Percentiles rank a stretch among this genome's conserved stretches.
phyloP scores from a whole-genome alignment of 2,329 filamentous ascomycete species.

The Cladosporium velox region DNA sequence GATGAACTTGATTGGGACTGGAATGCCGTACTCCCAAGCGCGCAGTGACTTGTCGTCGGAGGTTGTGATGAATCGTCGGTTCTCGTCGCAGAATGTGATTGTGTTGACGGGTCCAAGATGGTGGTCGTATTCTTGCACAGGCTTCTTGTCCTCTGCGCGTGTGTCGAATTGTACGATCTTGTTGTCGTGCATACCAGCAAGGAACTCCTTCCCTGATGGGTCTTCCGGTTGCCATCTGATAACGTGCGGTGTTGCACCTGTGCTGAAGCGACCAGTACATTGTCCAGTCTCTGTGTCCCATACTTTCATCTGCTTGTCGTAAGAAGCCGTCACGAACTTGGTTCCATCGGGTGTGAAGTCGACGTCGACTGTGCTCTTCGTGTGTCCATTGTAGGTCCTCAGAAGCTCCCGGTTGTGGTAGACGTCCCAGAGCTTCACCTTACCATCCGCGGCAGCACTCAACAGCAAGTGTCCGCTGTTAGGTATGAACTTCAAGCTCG shows the following conservation, averaged over 20 bases:
- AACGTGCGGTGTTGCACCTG: conserved; percentile 92
- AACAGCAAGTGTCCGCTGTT: conserved; percentile 82
- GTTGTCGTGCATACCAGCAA: conserved; percentile 97
- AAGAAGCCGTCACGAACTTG: conserved; percentile 87
- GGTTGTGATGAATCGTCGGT: conserved; percentile 94
- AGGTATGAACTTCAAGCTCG: conserved; percentile 87
- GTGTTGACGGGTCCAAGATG: conserved; percentile 98
- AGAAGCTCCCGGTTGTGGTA: conserved; percentile 88
- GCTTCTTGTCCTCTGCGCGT: conserved; percentile 56
- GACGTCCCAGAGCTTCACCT: conserved; percentile 91
- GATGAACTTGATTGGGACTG: conserved; percentile 97
- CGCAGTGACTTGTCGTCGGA: conserved; percentile 95
- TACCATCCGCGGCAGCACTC: conserved; percentile 85
- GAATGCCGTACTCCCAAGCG: conserved; percentile 98
- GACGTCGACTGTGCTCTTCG: conserved; percentile 84
- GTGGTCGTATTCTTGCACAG: conserved; percentile 97
- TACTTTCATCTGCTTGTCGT: conserved; percentile 92
- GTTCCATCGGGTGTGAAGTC: conserved; percentile 81
- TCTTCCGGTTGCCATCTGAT: conserved; percentile 85
- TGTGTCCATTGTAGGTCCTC: conserved; percentile 88
- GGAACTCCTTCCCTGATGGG: conserved; percentile 80
- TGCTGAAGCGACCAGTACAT: conserved; percentile 85
- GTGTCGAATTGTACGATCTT: conserved; percentile 98
- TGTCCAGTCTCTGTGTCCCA: conserved; percentile 97
- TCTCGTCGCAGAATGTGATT: conserved; percentile 92